Evolutionary conservation across 768 basidiomycete genomes (phyloP), one percentile per base, ranked within the genome.

Genomic region (Gloeostereum incarnatum): DNA sequence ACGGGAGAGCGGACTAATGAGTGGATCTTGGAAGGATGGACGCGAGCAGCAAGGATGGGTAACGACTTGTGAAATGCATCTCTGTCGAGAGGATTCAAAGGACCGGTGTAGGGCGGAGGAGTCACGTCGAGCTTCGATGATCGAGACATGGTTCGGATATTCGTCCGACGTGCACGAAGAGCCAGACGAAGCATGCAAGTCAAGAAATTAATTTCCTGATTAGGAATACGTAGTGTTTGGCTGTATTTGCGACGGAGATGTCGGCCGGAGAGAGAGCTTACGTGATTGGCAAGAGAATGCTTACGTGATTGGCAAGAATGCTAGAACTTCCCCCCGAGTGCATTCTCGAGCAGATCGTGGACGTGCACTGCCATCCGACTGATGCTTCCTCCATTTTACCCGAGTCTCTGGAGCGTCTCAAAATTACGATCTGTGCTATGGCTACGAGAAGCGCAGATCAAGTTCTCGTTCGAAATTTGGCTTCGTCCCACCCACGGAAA

Each of bases 311-410:
- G n/a, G n/a, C n/a, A n/a, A n/a, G n/a, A n/a, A n/a, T n/a, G n/a
- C n/a, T n/a, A n/a, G n/a, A n/a, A n/a, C 49, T 56, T n/a, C 61
- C 58, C 22, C 38, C 54, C 2, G 45, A 48, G 19, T 46, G 50
- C 35, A 69, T 90, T 31, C 62, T 87, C 14, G 61, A 57, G 16
- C 87, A 87, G 49, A 62, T 97, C 40, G 69, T 80, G 38, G 93
- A 96, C 53, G 86, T 81, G 0, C 93, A 97, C 48, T 93, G 88
- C 58, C 93, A 97, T 60, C 91, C 93, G 3, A 91, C 87, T 3
- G 92, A 94, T 56, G 72, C 81, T 7, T 57, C 55, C 1, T 49
- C 50, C 1, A 68, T 79, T 26, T 48, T 61, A 6, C 37, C 58
- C 3, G 58, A 63, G 17, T 66, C 69, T 4, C 76, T 86, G 59